phyloP scores from a whole-genome alignment of 2,329 filamentous ascomycete genomes.

The Claviceps cyperi region DNA sequence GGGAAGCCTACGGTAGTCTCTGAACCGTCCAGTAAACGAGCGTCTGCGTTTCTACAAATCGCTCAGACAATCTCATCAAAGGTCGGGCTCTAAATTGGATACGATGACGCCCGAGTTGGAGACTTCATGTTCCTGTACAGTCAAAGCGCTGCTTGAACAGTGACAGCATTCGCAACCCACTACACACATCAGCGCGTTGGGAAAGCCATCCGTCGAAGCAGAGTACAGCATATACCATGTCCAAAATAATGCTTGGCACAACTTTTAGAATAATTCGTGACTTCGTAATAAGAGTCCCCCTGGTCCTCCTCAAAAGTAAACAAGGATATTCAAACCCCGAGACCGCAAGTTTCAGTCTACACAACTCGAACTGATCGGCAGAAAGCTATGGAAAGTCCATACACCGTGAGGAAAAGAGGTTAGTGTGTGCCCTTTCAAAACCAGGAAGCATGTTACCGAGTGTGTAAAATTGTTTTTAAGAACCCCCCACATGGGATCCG shows the following conservation, averaged over 20 bases:
- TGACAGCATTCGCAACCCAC: background rate
- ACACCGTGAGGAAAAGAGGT: constrained; percentile 15
- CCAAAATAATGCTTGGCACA: background rate
- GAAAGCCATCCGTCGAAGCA: background rate
- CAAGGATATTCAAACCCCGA: background rate
- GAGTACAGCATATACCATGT: constrained; percentile 4
- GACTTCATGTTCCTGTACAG: background rate
- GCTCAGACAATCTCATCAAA: constrained; percentile 39
- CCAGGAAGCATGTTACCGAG: constrained; percentile 20
- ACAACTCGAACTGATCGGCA: constrained; percentile 5
- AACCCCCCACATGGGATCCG: constrained; percentile 10
- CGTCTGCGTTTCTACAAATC: constrained; percentile 57
- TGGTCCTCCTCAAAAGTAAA: background rate
- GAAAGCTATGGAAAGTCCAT: background rate
- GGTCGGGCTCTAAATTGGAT: constrained; percentile 20
- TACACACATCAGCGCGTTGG: constrained; percentile 3
- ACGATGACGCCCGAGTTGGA: background rate
- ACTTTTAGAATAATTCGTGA: background rate
- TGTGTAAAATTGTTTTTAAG: constrained; percentile 11
- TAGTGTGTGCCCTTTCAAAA: constrained; percentile 27
- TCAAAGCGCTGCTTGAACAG: background rate
- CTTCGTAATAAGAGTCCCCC: background rate
- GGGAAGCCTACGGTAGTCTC: constrained; percentile 85
- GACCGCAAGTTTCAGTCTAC: constrained; percentile 1
- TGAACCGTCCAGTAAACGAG: constrained; percentile 62